Percentiles rank a stretch among this genome's conserved stretches.
These are phyloP conservation scores for Catharanthus roseus DNA, from an alignment of 257 asterid species.

Conservation along the genomic window DNA sequence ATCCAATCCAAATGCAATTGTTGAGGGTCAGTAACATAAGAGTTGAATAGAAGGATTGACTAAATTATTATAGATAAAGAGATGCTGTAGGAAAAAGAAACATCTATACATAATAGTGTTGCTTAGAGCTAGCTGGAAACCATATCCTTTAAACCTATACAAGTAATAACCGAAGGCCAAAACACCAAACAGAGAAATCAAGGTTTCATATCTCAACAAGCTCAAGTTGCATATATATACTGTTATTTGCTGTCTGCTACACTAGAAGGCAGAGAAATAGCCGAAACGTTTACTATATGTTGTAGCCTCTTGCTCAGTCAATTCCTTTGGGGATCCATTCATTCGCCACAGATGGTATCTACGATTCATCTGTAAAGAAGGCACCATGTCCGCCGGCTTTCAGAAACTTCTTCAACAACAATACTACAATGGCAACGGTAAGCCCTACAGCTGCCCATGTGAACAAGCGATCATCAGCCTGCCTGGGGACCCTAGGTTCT, in stretches of 20 bases:
- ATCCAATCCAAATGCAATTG: too few relatives aligned
- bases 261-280: background rate
- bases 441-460: slow-evolving; percentile 88
- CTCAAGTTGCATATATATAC: background rate
- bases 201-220: slow-evolving; percentile 1
- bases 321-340: slow-evolving; percentile 1
- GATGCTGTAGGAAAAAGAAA: background rate
- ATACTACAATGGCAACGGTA: slow-evolving; percentile 69
- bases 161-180: slow-evolving; percentile 3
- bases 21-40: too few relatives aligned
- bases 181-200: background rate
- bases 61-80: background rate
- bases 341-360: background rate
- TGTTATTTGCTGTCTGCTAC: background rate
- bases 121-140: background rate
- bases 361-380: slow-evolving; percentile 63
- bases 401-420: slow-evolving; percentile 75
- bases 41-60: too few relatives aligned
- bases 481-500: slow-evolving; percentile 40
- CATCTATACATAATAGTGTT: slow-evolving; percentile 10
- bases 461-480: slow-evolving; percentile 60
- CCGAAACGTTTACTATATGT: too few relatives aligned
- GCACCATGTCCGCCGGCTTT: slow-evolving; percentile 76
- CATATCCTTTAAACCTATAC: slow-evolving; percentile 7
- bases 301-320: background rate